phyloP scores from a whole-genome alignment of 768 basidiomycete species.

The Strobilomyces confusus region DNA sequence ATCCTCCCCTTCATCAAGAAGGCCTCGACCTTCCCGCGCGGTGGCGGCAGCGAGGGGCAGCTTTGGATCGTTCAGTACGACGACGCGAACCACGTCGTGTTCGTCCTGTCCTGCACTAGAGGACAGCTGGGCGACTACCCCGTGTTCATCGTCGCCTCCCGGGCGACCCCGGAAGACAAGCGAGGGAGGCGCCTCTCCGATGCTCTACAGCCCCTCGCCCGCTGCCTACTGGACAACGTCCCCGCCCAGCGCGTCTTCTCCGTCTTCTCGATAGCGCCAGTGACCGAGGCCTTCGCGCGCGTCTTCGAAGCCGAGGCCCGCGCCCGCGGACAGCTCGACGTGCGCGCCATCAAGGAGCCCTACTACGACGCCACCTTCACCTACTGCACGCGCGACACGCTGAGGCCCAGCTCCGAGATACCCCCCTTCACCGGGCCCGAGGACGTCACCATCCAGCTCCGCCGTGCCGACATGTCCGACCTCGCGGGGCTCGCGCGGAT shows the following conservation, averaged over 20 bases:
- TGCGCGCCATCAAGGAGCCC: constrained; percentile 32
- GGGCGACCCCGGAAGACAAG: constrained; percentile 12
- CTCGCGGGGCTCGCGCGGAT: constrained; percentile 36
- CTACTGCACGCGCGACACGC: constrained; percentile 46
- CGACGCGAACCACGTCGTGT: constrained; percentile 10
- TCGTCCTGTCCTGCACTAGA: constrained; percentile 7
- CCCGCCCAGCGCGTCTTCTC: constrained; percentile 42
- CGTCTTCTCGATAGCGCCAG: constrained; percentile 51
- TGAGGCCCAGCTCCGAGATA: constrained; percentile 17
- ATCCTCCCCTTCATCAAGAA: constrained; percentile 38
- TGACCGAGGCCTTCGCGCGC: constrained; percentile 44
- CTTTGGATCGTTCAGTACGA: constrained; percentile 33
- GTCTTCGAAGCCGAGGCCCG: constrained; percentile 46
- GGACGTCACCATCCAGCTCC: constrained; percentile 26
- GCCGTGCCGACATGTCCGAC: constrained; percentile 33
- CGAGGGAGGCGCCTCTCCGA: constrained; percentile 1
- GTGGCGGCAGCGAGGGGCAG: background rate
- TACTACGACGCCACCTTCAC: constrained; percentile 65
- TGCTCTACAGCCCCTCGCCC: constrained; percentile 9
- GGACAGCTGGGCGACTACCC: constrained; percentile 3
- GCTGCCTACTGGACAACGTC: constrained; percentile 11
- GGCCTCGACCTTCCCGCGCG: constrained; percentile 8
- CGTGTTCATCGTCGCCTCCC: constrained; percentile 16
- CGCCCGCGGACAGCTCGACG: background rate
- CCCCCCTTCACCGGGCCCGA: background rate